Percentiles rank a stretch among this genome's conserved stretches.
Evolutionary conservation across 495 filamentous ascomycete genomes (phyloP).

Genomic region (Penicillium fimorum): DNA sequence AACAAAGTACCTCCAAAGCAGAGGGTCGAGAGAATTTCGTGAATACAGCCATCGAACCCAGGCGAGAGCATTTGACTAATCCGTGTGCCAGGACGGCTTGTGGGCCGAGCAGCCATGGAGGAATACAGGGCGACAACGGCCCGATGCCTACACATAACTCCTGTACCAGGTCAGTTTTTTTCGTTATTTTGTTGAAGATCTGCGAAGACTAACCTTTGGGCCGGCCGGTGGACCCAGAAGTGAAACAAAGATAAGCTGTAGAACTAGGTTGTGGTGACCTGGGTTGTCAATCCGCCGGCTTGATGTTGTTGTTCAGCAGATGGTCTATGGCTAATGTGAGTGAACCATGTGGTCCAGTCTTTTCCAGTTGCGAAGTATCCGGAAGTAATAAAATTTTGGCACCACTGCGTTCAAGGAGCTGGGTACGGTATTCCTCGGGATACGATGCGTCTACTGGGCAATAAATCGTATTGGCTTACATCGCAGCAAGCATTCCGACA

Average conservation of each 20-base stretch:
- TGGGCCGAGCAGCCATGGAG: neutral
- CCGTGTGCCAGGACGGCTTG: constrained; percentile 15
- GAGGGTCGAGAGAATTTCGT: constrained; percentile 23
- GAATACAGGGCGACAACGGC: neutral
- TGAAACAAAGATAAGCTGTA: constrained; percentile 23
- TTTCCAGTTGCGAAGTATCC: constrained; percentile 4
- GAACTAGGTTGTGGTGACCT: constrained; percentile 1
- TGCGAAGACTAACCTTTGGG: constrained; percentile 17
- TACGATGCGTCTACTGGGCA: constrained; percentile 26
- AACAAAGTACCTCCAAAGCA: constrained; percentile 25
- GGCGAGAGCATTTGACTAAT: constrained; percentile 14
- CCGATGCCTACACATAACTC: constrained; percentile 1
- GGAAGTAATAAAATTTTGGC: constrained; percentile 7
- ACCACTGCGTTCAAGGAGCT: constrained; percentile 11
- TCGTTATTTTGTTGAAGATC: neutral
- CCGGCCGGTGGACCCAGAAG: constrained; percentile 24
- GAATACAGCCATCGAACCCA: constrained; percentile 26
- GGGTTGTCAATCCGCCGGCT: constrained; percentile 1
- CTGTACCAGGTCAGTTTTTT: neutral
- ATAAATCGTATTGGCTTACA: constrained; percentile 27
- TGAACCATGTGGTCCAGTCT: neutral
- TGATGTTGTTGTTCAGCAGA: neutral
- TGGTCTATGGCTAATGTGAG: constrained; percentile 1
- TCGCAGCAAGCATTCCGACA: constrained; percentile 23
- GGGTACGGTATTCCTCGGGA: constrained; percentile 16